Conservation (phyloP, 305 asterid genomes). For the Fraxinus sp. region DNA sequence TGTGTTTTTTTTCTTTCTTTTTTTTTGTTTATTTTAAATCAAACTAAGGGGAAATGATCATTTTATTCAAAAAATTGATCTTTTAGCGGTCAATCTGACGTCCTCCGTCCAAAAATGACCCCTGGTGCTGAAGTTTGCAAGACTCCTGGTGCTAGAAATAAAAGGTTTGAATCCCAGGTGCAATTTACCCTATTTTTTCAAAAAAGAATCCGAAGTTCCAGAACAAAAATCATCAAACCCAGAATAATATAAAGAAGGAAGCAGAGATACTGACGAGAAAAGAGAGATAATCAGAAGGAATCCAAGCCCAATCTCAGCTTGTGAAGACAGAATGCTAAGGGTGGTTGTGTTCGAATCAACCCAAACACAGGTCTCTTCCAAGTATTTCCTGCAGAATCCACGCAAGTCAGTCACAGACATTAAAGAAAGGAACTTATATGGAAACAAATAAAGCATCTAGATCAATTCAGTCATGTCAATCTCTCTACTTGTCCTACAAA, state of each 20-base stretch:
- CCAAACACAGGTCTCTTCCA: slow-evolving; percentile 92
- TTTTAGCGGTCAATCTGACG: neutral
- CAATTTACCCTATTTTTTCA: neutral
- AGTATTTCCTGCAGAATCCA: slow-evolving; percentile 72
- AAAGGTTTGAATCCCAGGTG: neutral
- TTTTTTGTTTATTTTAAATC: no score
- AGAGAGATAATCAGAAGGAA: slow-evolving; percentile 74
- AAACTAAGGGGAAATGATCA: neutral
- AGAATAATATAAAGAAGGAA: neutral
- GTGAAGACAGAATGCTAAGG: slow-evolving; percentile 67
- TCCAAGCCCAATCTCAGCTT: slow-evolving; percentile 79
- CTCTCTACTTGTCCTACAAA: neutral
- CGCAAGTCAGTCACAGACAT: slow-evolving; percentile 15
- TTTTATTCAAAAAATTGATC: neutral
- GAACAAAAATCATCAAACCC: neutral
- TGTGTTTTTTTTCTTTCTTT: no score
- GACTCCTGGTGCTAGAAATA: neutral
- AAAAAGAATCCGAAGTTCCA: neutral
- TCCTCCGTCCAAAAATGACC: neutral
- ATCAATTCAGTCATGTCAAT: neutral
- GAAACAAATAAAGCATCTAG: neutral
- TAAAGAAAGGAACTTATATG: neutral
- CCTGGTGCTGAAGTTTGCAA: neutral
- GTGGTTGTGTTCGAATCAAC: slow-evolving; percentile 89
- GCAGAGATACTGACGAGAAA: slow-evolving; percentile 55